A percentile compares a stretch with the other conserved stretches of the same genome.
Conservation (phyloP, 2,329 filamentous ascomycete genomes). For the Diaporthe citri region DNA sequence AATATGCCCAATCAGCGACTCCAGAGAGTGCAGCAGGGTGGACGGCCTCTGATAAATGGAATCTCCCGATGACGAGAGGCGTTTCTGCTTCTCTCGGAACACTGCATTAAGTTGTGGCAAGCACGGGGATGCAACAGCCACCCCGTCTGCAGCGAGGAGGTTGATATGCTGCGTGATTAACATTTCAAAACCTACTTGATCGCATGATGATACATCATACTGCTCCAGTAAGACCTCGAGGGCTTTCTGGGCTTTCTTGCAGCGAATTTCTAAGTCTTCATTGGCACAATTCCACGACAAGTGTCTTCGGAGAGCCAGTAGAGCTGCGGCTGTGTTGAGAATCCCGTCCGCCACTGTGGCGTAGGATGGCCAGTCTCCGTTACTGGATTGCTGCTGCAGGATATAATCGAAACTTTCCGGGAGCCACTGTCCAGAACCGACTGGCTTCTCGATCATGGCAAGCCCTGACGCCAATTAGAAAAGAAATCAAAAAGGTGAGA, state of each 20-base stretch:
- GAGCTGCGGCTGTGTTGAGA: neutral
- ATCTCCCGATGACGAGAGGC: neutral
- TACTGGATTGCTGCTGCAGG: neutral
- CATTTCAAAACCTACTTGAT: conserved; percentile 10
- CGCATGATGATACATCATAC: neutral
- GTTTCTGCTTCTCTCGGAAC: neutral
- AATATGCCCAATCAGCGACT: neutral
- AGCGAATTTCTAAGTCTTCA: neutral
- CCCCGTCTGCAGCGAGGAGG: neutral
- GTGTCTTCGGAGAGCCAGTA: neutral
- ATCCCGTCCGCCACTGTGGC: neutral
- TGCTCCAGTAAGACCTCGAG: neutral
- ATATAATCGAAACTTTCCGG: neutral
- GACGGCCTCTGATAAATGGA: neutral
- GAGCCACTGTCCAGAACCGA: neutral
- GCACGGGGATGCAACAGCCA: neutral
- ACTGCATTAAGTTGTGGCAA: neutral
- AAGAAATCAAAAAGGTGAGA: neutral
- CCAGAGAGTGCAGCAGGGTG: neutral
- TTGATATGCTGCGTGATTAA: neutral
- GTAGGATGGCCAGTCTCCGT: neutral
- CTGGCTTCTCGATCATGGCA: neutral
- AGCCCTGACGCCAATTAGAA: neutral
- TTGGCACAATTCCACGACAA: neutral
- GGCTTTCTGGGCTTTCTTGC: neutral